These are phyloP conservation scores for Recurvomyces mirabilis DNA, from an alignment of 495 filamentous ascomycete species.

Conservation along the genomic window DNA sequence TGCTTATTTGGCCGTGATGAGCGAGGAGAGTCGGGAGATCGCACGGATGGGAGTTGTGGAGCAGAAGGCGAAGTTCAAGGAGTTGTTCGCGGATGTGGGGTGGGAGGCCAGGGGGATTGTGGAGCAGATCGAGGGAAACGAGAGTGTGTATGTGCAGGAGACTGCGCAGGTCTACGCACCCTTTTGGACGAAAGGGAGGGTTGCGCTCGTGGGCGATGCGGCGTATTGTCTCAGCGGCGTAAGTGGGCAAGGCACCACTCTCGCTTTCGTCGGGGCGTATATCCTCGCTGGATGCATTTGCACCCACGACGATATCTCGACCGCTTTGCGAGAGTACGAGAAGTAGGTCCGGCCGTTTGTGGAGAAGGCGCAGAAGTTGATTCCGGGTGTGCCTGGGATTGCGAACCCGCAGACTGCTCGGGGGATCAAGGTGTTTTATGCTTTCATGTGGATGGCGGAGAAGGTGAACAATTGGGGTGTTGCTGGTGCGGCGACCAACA, in stretches of 20 bases:
- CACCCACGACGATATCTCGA: conserved; percentile 5
- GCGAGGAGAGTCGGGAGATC: not conserved
- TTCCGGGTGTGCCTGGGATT: conserved; percentile 11
- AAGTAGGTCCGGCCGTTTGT: conserved; percentile 15
- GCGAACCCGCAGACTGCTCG: conserved; percentile 9
- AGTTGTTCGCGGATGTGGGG: conserved; percentile 6
- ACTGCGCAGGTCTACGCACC: conserved; percentile 20
- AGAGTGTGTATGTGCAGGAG: conserved; percentile 18
- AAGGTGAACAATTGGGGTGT: conserved; percentile 1
- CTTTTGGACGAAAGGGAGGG: conserved; percentile 19
- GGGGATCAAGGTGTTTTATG: conserved; percentile 1
- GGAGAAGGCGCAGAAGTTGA: conserved; percentile 7
- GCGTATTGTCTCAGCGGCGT: conserved; percentile 21
- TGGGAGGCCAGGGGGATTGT: conserved; percentile 11
- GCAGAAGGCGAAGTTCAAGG: conserved; percentile 4
- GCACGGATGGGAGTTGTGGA: not conserved
- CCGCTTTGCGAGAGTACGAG: conserved; percentile 14
- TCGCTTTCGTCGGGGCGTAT: conserved; percentile 24
- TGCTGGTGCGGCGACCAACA: too few relatives aligned
- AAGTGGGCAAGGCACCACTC: conserved; percentile 26
- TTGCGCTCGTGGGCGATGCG: conserved; percentile 27
- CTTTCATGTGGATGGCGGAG: not conserved
- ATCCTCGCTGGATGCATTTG: conserved; percentile 27
- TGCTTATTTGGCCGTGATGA: conserved; percentile 8
- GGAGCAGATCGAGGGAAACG: conserved; percentile 4